Evolutionary conservation across 306 rosid species (phyloP), one percentile per base, ranked within the genome.

Genomic region (Pterocarpus macrocarpus): DNA sequence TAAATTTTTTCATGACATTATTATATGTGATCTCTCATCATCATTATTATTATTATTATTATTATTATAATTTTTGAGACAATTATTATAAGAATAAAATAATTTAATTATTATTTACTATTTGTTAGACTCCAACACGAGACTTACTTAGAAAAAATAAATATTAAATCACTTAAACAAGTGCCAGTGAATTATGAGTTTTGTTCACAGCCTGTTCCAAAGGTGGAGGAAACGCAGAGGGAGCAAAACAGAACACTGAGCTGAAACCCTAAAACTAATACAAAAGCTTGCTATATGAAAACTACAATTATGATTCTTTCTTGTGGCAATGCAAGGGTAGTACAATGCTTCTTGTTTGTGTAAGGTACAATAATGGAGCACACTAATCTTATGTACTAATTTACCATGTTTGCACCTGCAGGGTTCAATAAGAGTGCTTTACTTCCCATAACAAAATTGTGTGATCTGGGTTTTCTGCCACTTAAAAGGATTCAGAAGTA

Each of bases 381-480:
- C 81, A 73, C 70, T 22, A 22, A 22, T 22, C 28, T 53, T 55
- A 74, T 74, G 47, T n/a, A 82, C 71, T 39, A 57, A 64, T 76
- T 83, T 55, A 39, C 56, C 47, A 55, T 50, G 33, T 68, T 68
- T 33, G 67, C 61, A 59, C 67, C 35, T 64, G 79, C 62, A 69
- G 74, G 73, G 69, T 52, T 15, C 58, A 55, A 69, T 53, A 55
- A 9, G 13, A 47, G 59, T 71, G 41, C 68, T 28, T 43, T 44
- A 15, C 44, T 33, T 63, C 56, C n/a, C 77, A 58, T n/a, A 49
- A 65, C 32, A 61, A 73, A 81, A 73, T 72, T 76, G 76, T 49
- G 30, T 59, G 58, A 44, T 66, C 52, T 57, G 72, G 56, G 57
- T 66, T 78, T 38, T 10, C 14, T 14, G 33, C 52, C 36, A 28